Evolutionary conservation across 441 rosid genomes (phyloP), one percentile per base, ranked within the genome.

Genomic region (Brassica hybrid): DNA sequence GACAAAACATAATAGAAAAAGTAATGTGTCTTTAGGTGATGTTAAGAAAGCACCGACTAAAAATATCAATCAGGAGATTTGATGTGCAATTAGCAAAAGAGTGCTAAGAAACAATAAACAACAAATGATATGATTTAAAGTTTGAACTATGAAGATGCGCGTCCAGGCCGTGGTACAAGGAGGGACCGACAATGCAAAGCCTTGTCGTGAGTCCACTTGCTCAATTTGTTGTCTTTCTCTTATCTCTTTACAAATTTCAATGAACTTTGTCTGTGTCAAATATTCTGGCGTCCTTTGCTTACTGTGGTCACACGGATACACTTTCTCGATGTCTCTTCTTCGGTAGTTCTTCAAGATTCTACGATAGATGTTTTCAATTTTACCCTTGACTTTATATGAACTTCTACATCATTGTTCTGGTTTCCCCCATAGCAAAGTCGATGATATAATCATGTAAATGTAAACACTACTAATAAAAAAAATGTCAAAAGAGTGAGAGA

Each of bases 201-300:
- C 43, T 65, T 77, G 54, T 71, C 54, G 72, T 27, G 48, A 19
- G 65, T 21, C 77, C 48, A 72, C 70, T 72, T 67, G 81, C 65
- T 36, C 77, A 78, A 61, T 59, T 67, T 50, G 73, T 72, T 72
- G 76, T 67, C 13, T 36, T 30, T 72, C 2, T 71, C 17, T 71
- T 14, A 50, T 65, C 63, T 32, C 56, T 14, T 71, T 30, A 45
- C 67, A 9, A 43, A 10, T 43, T 41, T 72, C 76, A 32, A 77
- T 13, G 32, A 19, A 65, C 67, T 10, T 36, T 76, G 81, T 3
- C 59, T 17, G 59, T 54, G 21, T 17, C 59, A 54, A 54, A 54
- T 17, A 7, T 54, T 17, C 59, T 54, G 59, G 23, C 59, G 11
- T 54, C 23, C 5, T 54, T 54, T 17, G 10, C 7, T 52, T 54